phyloP scores from a whole-genome alignment of 169 alveolate species.

The Eimeria falciformis region DNA sequence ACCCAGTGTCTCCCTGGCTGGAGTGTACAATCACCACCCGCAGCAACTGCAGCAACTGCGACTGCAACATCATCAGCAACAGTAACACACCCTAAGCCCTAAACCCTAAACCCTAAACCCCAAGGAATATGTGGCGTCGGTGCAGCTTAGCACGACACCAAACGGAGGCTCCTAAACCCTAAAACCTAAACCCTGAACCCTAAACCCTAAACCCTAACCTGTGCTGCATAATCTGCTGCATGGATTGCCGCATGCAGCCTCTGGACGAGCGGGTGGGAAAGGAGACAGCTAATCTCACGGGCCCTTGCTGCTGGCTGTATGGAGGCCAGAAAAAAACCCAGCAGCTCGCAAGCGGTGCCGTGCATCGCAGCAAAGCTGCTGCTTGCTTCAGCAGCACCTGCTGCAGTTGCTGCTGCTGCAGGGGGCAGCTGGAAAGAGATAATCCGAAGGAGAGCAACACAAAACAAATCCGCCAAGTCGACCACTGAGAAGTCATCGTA shows the following conservation, averaged over 20 bases:
- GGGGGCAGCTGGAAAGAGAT: conserved; percentile 22
- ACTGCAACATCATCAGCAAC: conserved; percentile 55
- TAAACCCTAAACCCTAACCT: background rate
- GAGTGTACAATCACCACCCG: conserved; percentile 69
- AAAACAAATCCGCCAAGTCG: conserved; percentile 54
- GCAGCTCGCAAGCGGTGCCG: conserved; percentile 61
- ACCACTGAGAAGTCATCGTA: conserved; percentile 55
- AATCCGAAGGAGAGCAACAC: conserved; percentile 42
- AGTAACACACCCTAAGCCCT: background rate
- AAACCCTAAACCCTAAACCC: background rate
- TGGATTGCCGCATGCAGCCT: conserved; percentile 54
- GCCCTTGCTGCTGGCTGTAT: conserved; percentile 61
- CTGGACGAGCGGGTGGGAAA: conserved; percentile 41
- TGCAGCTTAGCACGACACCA: no score
- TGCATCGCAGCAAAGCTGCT: conserved; percentile 58
- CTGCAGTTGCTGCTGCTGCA: conserved; percentile 36
- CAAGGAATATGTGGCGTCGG: no score
- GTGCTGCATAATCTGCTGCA: conserved; percentile 36
- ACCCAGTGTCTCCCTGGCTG: conserved; percentile 8
- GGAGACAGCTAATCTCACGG: conserved; percentile 48
- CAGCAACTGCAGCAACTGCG: conserved; percentile 67
- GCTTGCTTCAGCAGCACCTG: background rate
- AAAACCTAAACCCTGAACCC: background rate
- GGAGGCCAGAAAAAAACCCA: conserved; percentile 35
- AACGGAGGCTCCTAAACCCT: background rate